phyloP scores from a whole-genome alignment of 345 rosid species.

The Chamaenerion angustifolium region DNA sequence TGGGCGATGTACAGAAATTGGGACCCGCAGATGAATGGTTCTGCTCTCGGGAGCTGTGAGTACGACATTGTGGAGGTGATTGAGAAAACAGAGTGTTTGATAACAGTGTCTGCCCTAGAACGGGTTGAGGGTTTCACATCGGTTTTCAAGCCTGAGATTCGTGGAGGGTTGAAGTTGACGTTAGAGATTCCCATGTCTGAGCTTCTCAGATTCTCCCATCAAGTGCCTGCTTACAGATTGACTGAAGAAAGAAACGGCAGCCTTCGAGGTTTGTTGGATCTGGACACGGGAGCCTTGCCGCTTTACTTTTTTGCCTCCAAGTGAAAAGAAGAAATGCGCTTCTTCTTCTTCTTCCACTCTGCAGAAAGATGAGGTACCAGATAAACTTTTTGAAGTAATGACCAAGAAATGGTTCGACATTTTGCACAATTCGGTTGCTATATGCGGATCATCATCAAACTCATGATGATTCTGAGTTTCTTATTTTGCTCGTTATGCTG shows the following conservation, averaged over 20 bases:
- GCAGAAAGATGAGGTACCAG: too few species aligned
- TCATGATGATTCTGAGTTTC: too few species aligned
- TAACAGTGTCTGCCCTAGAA: slow-evolving; percentile 40
- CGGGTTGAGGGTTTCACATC: slow-evolving; percentile 32
- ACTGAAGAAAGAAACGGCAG: slow-evolving; percentile 33
- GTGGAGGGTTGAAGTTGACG: slow-evolving; percentile 13
- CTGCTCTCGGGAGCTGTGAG: slow-evolving; percentile 39
- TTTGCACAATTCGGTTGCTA: too few species aligned
- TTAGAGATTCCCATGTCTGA: slow-evolving; percentile 14
- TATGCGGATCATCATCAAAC: too few species aligned
- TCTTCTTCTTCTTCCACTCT: too few species aligned
- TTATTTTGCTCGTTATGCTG: too few species aligned
- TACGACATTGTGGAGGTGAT: slow-evolving; percentile 57
- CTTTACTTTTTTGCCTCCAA: slow-evolving; percentile 11
- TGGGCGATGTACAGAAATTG: slow-evolving; percentile 49
- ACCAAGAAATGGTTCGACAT: too few species aligned
- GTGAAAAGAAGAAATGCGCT: slow-evolving; percentile 1
- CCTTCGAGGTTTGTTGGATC: slow-evolving; percentile 46
- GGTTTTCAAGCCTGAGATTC: slow-evolving; percentile 32
- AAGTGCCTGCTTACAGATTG: slow-evolving; percentile 33
- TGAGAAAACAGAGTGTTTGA: slow-evolving; percentile 18
- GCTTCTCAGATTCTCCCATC: slow-evolving; percentile 47
- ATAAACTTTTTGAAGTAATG: too few species aligned
- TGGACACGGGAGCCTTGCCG: slow-evolving; percentile 48
- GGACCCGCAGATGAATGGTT: slow-evolving; percentile 20